phyloP scores from a whole-genome alignment of 768 basidiomycete species.

The Mycena epipterygia region DNA sequence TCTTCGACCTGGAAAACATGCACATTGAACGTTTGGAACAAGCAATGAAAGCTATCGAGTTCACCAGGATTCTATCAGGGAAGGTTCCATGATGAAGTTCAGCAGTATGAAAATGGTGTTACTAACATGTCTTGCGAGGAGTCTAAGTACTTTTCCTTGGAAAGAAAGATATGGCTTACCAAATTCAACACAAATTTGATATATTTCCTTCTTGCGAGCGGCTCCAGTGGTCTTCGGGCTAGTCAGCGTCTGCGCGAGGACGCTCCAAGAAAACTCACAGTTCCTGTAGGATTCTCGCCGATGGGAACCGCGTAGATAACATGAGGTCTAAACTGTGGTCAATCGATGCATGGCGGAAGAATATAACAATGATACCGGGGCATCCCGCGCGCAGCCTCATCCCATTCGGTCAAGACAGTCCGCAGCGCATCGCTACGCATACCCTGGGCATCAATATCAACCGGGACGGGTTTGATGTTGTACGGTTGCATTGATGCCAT shows the following conservation, averaged over 20 bases:
- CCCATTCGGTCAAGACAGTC: slow-evolving; percentile 74
- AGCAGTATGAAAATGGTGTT: not conserved
- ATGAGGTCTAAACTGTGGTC: slow-evolving; percentile 62
- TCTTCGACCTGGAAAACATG: slow-evolving; percentile 80
- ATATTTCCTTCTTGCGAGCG: slow-evolving; percentile 81
- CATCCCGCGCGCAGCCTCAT: slow-evolving; percentile 67
- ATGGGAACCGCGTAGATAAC: slow-evolving; percentile 83
- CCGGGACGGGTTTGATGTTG: slow-evolving; percentile 62
- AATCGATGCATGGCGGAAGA: not conserved
- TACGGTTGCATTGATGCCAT: slow-evolving; percentile 52
- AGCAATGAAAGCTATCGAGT: not conserved
- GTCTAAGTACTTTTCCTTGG: not conserved
- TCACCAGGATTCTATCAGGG: slow-evolving; percentile 20
- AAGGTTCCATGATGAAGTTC: not conserved
- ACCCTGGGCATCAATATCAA: slow-evolving; percentile 80
- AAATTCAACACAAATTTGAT: slow-evolving; percentile 86
- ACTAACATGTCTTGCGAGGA: slow-evolving; percentile 19
- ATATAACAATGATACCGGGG: slow-evolving; percentile 57
- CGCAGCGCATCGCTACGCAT: slow-evolving; percentile 76
- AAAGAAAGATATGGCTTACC: slow-evolving; percentile 55
- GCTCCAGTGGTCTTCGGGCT: slow-evolving; percentile 68
- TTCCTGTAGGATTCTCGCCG: slow-evolving; percentile 89
- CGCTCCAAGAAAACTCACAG: slow-evolving; percentile 55
- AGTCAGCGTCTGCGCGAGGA: not conserved
- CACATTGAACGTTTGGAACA: slow-evolving; percentile 63